Conservation (phyloP, 2,329 filamentous ascomycete species). For the Teratosphaeria destructans region DNA sequence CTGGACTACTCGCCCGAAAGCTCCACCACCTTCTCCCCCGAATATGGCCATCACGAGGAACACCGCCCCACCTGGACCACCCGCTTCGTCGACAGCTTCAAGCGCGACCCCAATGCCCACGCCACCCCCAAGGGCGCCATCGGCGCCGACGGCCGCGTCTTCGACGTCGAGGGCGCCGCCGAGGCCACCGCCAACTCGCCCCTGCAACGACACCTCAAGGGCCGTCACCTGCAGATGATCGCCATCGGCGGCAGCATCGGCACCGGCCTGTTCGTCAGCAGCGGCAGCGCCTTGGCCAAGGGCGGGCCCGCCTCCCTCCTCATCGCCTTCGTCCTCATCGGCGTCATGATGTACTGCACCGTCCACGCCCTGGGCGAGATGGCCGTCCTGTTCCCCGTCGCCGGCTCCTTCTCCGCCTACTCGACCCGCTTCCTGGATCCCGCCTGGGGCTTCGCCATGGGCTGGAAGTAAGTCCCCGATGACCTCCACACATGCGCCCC, state of each 20-base stretch:
- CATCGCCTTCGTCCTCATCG: constrained; percentile 52
- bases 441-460: constrained; percentile 37
- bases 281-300: constrained; percentile 37
- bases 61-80: constrained; percentile 13
- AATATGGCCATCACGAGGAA: constrained; percentile 16
- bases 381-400: constrained; percentile 80
- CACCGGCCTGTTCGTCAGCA: constrained; percentile 39
- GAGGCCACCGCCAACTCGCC: constrained; percentile 60
- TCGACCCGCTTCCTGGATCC: constrained; percentile 88
- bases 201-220: constrained; percentile 61
- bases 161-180: constrained; percentile 53
- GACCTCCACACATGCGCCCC: background rate
- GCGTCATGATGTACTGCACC: constrained; percentile 78
- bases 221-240: constrained; percentile 89
- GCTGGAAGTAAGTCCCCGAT: constrained; percentile 14
- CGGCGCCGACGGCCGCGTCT: constrained; percentile 45
- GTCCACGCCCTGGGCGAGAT: constrained; percentile 87
- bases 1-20: constrained; percentile 11
- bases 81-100: constrained; percentile 52
- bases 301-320: constrained; percentile 72
- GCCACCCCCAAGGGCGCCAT: constrained; percentile 37
- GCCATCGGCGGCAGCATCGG: constrained; percentile 82
- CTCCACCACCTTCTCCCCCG: constrained; percentile 8
- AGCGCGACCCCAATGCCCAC: constrained; percentile 49
- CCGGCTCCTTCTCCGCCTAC: constrained; percentile 85